Evolutionary conservation across 2,329 filamentous ascomycete genomes (phyloP).

Genomic region (Tetracladium maxilliforme): DNA sequence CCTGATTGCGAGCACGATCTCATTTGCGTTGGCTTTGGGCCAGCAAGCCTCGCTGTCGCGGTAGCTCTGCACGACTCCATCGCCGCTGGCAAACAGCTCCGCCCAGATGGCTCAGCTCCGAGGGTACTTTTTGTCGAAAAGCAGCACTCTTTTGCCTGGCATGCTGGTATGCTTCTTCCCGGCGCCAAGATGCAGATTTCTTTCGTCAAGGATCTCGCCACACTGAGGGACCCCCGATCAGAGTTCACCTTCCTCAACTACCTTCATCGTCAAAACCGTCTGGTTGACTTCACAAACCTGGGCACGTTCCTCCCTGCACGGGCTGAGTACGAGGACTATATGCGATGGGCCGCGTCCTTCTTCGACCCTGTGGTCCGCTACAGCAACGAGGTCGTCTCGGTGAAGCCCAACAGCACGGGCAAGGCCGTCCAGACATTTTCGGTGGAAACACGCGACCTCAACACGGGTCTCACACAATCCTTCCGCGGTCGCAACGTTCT

Average conservation of each 20-base stretch:
- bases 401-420: constrained; percentile 42
- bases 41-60: constrained; percentile 77
- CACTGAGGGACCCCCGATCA: constrained; percentile 72
- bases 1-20: no score
- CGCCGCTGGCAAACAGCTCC: constrained; percentile 18
- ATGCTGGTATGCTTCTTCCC: constrained; percentile 86
- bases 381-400: constrained; percentile 58
- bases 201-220: constrained; percentile 92
- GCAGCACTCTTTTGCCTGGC: constrained; percentile 76
- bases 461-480: constrained; percentile 35
- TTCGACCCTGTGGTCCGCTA: constrained; percentile 65
- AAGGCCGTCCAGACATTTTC: constrained; percentile 48
- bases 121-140: constrained; percentile 81
- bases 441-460: constrained; percentile 48
- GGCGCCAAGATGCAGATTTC: constrained; percentile 96
- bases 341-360: constrained; percentile 76
- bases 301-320: constrained; percentile 77
- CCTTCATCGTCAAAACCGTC: constrained; percentile 63
- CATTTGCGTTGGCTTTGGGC: constrained; percentile 84
- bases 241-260: constrained; percentile 96
- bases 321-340: constrained; percentile 87
- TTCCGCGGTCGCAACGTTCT: constrained; percentile 51
- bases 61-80: constrained; percentile 69
- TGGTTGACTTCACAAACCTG: constrained; percentile 84
- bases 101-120: no score